Conservation (phyloP, 1,284 basidiomycete genomes). For the Puccinia coronata region DNA sequence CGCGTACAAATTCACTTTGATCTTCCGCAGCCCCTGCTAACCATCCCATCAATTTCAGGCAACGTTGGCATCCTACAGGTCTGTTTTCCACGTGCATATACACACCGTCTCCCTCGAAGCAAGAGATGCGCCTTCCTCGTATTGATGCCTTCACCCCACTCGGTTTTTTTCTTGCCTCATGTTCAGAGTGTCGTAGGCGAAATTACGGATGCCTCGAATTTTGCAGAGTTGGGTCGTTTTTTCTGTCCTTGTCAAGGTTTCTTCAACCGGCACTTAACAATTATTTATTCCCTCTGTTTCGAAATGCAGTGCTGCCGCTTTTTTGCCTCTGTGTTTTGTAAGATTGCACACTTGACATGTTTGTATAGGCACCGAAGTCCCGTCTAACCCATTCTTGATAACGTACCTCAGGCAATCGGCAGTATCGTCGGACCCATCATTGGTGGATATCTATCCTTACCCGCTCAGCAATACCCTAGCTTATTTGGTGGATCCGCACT, state of each 20-base stretch:
- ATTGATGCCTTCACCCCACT: neutral
- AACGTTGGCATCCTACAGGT: constrained; percentile 44
- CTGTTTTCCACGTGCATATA: neutral
- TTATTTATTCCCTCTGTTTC: too few relatives aligned
- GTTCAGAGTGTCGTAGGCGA: constrained; percentile 27
- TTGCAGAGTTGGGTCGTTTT: constrained; percentile 29
- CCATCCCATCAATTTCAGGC: constrained; percentile 1
- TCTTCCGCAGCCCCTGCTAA: neutral
- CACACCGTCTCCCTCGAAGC: neutral
- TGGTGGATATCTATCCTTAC: constrained; percentile 39
- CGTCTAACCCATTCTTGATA: neutral
- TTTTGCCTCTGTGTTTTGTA: constrained; percentile 43
- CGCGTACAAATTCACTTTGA: neutral
- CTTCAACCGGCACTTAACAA: neutral
- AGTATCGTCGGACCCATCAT: constrained; percentile 37
- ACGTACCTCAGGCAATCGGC: constrained; percentile 28
- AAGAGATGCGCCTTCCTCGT: neutral
- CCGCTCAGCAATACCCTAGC: constrained; percentile 33
- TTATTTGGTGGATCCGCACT: constrained; percentile 33
- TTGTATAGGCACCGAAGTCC: neutral
- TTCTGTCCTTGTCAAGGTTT: neutral
- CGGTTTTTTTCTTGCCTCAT: neutral
- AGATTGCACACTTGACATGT: neutral
- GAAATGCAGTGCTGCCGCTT: constrained; percentile 21
- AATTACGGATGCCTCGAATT: constrained; percentile 44